Percentiles rank a stretch among this genome's conserved stretches.
Evolutionary conservation across 176 grass and related monocot genomes (phyloP).

Genomic region (Puya raimondii): DNA sequence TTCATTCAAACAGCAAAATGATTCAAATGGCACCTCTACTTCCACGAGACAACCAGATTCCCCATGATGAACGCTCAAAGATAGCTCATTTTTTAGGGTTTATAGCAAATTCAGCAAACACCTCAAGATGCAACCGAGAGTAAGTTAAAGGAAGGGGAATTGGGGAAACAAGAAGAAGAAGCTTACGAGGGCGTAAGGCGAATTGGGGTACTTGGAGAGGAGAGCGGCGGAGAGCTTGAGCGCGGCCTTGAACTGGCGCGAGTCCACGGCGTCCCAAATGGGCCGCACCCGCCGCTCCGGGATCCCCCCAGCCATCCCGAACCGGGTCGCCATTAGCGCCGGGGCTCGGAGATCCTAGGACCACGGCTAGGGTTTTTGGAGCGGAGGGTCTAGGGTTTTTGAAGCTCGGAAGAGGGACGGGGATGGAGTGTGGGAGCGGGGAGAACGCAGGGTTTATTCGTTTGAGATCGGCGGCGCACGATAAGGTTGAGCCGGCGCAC

Average conservation of each 20-base stretch:
- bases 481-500: conserved; percentile 9
- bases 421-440: background rate
- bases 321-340: conserved; percentile 64
- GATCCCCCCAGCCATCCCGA: conserved; percentile 78
- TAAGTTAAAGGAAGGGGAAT: too few species aligned
- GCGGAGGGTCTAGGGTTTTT: conserved; percentile 9
- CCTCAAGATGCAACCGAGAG: too few species aligned
- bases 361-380: conserved; percentile 27
- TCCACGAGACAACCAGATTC: background rate
- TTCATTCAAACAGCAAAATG: background rate
- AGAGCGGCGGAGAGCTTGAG: conserved; percentile 66
- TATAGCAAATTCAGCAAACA: too few species aligned
- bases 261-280: conserved; percentile 97
- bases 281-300: conserved; percentile 80
- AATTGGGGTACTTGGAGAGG: conserved; percentile 68
- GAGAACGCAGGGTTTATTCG: conserved; percentile 18
- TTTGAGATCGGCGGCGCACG: conserved; percentile 1
- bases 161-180: background rate
- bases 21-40: background rate
- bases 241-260: conserved; percentile 74
- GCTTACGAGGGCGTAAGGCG: conserved; percentile 83
- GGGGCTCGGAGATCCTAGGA: background rate
- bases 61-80: background rate
- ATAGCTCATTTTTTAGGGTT: background rate
- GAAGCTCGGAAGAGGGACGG: background rate